Evolutionary conservation across 371 early-diverging fungal species (phyloP), one percentile per base, ranked within the genome.

Genomic region (Syncephalastrum sp.): DNA sequence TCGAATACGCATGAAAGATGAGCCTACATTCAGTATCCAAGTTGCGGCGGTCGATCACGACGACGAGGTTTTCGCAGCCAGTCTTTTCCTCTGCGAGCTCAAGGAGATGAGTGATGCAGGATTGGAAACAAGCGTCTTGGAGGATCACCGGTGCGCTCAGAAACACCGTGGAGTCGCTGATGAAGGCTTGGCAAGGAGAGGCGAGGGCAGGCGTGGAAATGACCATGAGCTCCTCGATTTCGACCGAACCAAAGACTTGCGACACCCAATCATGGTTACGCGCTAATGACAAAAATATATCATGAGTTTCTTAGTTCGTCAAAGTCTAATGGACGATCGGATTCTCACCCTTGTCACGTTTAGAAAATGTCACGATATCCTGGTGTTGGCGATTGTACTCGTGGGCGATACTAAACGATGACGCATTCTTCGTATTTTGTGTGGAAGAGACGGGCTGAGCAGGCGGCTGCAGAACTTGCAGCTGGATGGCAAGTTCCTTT

Each of bases 11-110:
- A 33, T 33, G 12, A 12, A 8, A 10, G 13, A 46, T 8, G 3
- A 12, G 29, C 42, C 47, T 25, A 41, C 25, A 29, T 17, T 27
- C 38, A 51, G 21, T n/a, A 29, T 21, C 47, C 19, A 15, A 13
- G 23, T 49, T 41, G 45, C 42, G 65, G 24, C 65, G 57, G 50
- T 69, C 64, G 43, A 72, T 55, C 13, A 60, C 65, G 14, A 72
- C 60, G 16, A 75, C 63, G 16, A 75, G 46, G 24, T 60, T 57
- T 41, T 53, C 46, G 38, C 75, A 72, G 14, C 67, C 72, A 19
- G 75, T 72, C 17, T 65, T 69, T 58, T 69, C 72, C 55, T 75
- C 75, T n/a, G 72, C 72, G 7, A 72, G 54, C 44, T 75, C 75
- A 54, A 75, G 67, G 33, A 75, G 59, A 54, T 71, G 69, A 46